Evolutionary conservation across 2,329 filamentous ascomycete genomes (phyloP).

Genomic region (Trichoderma polysporum): DNA sequence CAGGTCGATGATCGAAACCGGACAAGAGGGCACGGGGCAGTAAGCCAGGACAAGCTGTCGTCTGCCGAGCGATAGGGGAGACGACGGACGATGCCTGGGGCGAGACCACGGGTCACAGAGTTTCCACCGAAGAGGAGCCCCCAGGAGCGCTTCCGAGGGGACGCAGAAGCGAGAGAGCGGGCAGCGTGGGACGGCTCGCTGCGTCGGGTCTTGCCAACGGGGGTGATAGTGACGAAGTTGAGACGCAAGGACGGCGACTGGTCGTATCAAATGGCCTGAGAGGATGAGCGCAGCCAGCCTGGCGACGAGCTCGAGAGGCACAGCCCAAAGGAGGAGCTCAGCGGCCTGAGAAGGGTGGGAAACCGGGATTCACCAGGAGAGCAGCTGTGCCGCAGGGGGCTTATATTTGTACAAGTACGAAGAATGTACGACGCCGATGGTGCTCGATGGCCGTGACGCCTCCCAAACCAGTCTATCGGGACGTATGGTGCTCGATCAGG

Average conservation of each 20-base stretch:
- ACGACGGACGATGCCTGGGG: background rate
- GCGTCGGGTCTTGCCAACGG: background rate
- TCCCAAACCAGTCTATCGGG: constrained; percentile 11
- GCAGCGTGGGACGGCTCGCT: constrained; percentile 4
- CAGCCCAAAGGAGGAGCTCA: constrained; percentile 11
- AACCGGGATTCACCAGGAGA: constrained; percentile 16
- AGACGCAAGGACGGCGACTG: background rate
- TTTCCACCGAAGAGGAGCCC: constrained; percentile 9
- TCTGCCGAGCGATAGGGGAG: background rate
- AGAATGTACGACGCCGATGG: background rate
- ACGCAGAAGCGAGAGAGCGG: constrained; percentile 12
- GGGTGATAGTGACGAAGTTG: constrained; percentile 7
- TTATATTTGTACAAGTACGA: constrained; percentile 13
- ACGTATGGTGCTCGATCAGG: constrained; percentile 10
- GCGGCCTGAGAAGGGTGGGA: constrained; percentile 13
- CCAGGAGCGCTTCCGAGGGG: constrained; percentile 11
- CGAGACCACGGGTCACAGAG: background rate
- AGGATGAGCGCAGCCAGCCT: background rate
- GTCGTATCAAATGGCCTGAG: background rate
- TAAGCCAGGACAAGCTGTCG: background rate
- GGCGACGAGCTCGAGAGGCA: background rate
- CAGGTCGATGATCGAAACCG: constrained; percentile 9
- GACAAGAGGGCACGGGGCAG: background rate
- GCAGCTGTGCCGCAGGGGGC: constrained; percentile 11
- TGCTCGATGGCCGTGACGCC: background rate